These are phyloP conservation scores for Dacryopinax primogenitus DNA, from an alignment of 768 basidiomycete species.

Conservation along the genomic window DNA sequence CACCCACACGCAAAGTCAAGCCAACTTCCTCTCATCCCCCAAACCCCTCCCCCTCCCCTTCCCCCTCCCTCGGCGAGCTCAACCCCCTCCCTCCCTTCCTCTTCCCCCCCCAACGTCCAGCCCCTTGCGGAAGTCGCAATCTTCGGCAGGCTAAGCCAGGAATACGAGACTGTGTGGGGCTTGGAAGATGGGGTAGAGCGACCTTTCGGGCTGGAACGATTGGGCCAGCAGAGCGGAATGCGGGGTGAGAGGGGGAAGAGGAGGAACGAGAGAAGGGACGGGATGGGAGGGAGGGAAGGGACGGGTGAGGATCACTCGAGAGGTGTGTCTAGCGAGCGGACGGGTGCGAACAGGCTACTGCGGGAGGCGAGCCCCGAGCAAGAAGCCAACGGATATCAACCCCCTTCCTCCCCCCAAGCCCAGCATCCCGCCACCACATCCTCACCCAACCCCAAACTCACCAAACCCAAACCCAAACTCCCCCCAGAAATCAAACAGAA, in stretches of 20 bases:
- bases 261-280: not conserved
- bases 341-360: no score
- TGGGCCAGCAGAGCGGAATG: not conserved
- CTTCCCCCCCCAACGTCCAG: not conserved
- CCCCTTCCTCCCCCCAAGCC: no score
- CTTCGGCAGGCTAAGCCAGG: not conserved
- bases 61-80: not conserved
- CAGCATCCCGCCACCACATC: no score
- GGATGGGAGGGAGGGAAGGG: not conserved
- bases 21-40: not conserved
- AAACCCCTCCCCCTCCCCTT: not conserved
- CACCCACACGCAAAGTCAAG: no score
- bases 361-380: no score
- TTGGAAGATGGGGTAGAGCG: not conserved
- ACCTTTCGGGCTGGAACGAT: not conserved
- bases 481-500: no score
- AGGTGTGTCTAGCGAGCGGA: no score
- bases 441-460: no score
- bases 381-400: no score
- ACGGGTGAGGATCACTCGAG: no score
- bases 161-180: not conserved
- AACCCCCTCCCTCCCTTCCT: not conserved
- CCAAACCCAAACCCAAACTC: no score
- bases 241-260: no score
- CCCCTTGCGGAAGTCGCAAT: not conserved